Base-by-base conservation (phyloP, 2,329 filamentous ascomycete genomes). In the Fusarium xyrophilum region DNA sequence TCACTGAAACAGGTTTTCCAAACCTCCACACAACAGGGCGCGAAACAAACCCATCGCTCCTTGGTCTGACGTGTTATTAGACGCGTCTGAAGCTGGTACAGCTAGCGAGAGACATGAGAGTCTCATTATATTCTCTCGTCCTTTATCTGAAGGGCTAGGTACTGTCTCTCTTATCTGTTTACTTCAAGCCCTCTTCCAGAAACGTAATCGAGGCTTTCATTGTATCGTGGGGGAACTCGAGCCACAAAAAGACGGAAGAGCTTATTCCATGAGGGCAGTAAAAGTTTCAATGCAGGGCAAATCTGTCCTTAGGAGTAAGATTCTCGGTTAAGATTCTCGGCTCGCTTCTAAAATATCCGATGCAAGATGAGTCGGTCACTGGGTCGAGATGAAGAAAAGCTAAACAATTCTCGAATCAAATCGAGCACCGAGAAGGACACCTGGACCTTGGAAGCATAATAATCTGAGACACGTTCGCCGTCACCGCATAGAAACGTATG, bases 381-480 rank as follows among this genome's bases (percentile, higher is more conserved):
- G 57, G 27, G 30, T 46, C 23, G 39, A 52, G 47, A 52, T 54
- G 38, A 54, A 54, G 28, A 47, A 50, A 60, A 50, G 35, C 30
- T 46, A 14, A 54, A 39, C 28, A 51, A 47, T 48, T 48, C 38
- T 54, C 52, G 48, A 62, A 58, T 42, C 51, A 46, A 32, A 54
- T 46, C 50, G 30, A 67, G 53, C 56, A 59, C 60, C 33, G 43
- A 57, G 53, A 66, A 60, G 56, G 25, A 33, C 47, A 57, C 42
- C 46, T 42, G 25, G 36, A 17, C 36, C 58, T 42, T 43, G 8
- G 43, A 19, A 46, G 19, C 48, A 39, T 30, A 58, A 39, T 30
- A 58, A 63, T 57, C 50, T 53, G 54, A 70, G 65, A 70, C 68
- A 71, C 30, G 56, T 48, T 69, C 54, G 43, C 55, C 48, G 44